These are phyloP conservation scores for Lasiodiplodia sp. DNA, from an alignment of 2,329 filamentous ascomycete species.

Conservation along the genomic window DNA sequence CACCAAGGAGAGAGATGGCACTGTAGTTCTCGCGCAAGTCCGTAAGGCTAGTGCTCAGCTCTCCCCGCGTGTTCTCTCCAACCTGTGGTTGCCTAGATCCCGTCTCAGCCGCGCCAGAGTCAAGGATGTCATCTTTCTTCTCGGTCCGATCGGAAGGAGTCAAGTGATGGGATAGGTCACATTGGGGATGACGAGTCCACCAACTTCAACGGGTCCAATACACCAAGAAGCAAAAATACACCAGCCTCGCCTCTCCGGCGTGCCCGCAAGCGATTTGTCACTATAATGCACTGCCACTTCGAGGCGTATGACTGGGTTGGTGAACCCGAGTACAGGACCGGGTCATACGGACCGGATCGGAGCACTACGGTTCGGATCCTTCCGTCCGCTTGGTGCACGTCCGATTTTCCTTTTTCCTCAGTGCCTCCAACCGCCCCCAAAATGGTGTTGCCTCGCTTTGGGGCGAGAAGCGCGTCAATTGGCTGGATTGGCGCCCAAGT, in stretches of 20 bases:
- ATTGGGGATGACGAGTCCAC: background rate
- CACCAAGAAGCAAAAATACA: background rate
- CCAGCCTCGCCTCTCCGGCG: background rate
- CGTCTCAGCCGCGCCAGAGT: background rate
- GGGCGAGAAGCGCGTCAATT: background rate
- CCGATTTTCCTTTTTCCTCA: background rate
- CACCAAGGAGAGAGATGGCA: background rate
- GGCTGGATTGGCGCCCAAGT: background rate
- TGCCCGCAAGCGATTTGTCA: background rate
- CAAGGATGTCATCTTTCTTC: constrained; percentile 4
- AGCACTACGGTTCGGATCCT: constrained; percentile 13
- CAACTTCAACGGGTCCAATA: background rate
- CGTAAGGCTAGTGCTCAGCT: background rate
- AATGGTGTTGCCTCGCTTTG: background rate
- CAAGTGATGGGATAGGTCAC: constrained; percentile 7
- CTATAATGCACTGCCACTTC: background rate
- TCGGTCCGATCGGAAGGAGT: background rate
- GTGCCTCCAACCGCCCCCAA: background rate
- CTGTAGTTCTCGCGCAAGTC: background rate
- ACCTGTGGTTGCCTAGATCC: background rate
- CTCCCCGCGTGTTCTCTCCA: background rate
- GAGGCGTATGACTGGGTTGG: background rate
- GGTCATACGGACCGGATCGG: constrained; percentile 11
- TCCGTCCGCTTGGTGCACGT: constrained; percentile 8
- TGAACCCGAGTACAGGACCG: background rate